Evolutionary conservation across 1,139 yeast species (phyloP).

Genomic region (Fermentozyma sake): DNA sequence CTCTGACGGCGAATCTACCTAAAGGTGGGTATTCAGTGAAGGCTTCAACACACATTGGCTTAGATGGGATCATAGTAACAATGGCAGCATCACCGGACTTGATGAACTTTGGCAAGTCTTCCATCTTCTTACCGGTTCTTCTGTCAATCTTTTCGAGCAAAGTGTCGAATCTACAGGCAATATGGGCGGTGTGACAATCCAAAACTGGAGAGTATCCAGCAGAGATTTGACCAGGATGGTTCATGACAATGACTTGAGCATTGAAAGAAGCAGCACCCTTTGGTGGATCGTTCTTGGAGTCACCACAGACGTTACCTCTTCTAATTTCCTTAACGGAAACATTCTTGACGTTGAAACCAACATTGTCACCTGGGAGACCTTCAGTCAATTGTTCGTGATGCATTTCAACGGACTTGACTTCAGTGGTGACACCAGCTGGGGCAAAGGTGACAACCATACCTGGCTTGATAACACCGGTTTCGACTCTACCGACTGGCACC

Average conservation of each 20-base stretch:
- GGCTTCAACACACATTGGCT: conserved; percentile 97
- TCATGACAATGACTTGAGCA: conserved; percentile 86
- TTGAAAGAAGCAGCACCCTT: conserved; percentile 82
- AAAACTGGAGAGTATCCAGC: conserved; percentile 92
- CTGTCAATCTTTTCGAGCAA: conserved; percentile 88
- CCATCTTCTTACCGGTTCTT: conserved; percentile 86
- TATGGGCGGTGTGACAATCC: conserved; percentile 94
- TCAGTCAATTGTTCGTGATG: conserved; percentile 81
- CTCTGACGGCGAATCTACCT: conserved; percentile 99
- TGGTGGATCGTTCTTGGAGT: conserved; percentile 94
- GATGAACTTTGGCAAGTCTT: conserved; percentile 80
- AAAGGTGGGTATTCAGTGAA: conserved; percentile 98
- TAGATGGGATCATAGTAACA: conserved; percentile 77
- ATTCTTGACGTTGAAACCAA: conserved; percentile 93
- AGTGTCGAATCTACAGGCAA: conserved; percentile 87
- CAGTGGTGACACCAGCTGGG: conserved; percentile 91
- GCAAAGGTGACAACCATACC: conserved; percentile 90
- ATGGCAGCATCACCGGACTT: conserved; percentile 94
- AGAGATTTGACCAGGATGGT: conserved; percentile 93
- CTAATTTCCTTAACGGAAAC: conserved; percentile 91
- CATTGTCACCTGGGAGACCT: conserved; percentile 94
- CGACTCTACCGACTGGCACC: conserved; percentile 93
- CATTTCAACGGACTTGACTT: conserved; percentile 92
- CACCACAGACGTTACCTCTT: conserved; percentile 96
- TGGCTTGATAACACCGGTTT: conserved; percentile 88